Evolutionary conservation across 805 yeast species (phyloP), one percentile per base, ranked within the genome.

Genomic region (Yarrowia sp.): DNA sequence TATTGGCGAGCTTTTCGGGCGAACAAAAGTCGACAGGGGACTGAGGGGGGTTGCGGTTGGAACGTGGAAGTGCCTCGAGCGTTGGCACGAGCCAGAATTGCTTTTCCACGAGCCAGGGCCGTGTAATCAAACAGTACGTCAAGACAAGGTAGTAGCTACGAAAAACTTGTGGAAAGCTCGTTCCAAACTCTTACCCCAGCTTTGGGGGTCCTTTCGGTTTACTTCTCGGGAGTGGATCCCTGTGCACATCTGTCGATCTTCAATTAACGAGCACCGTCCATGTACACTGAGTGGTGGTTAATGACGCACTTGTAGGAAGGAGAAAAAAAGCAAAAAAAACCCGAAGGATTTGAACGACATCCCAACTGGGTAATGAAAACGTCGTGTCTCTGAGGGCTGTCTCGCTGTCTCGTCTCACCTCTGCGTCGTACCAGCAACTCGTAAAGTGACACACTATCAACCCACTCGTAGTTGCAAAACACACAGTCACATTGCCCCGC

Each of bases 221-320:
- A 16, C 42, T 10, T 7, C 58, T n/a, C 58, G 58, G 58, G 58
- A 53, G 58, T 53, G 58, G 58, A 53, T 53, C 58, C 58, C 58
- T 53, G 58, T 53, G 58, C 58, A 35, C 41, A 53, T 53, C 58
- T 53, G 58, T 16, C 26, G 58, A 53, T 53, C 58, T 10, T 9
- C 15, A 19, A 5, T 12, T 26, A 26, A 42, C n/a, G n/a, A 14
- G 52, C 8, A 26, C 32, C 32, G 32, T 26, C 32, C 32, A 26
- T 26, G 32, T 26, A 26, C 32, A 26, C 32, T 26, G 32, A 45
- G 26, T 7, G 16, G 46, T 42, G 35, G 16, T 8, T 49, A 50
- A 50, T 35, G 41, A 10, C 41, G 41, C 41, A 50, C 38, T 26
- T 26, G 32, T 26, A 26, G 38, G 19, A 38, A 15, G 12, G 26